Conservation (phyloP, 176 grass and related monocot genomes). For the Chloris gayana region DNA sequence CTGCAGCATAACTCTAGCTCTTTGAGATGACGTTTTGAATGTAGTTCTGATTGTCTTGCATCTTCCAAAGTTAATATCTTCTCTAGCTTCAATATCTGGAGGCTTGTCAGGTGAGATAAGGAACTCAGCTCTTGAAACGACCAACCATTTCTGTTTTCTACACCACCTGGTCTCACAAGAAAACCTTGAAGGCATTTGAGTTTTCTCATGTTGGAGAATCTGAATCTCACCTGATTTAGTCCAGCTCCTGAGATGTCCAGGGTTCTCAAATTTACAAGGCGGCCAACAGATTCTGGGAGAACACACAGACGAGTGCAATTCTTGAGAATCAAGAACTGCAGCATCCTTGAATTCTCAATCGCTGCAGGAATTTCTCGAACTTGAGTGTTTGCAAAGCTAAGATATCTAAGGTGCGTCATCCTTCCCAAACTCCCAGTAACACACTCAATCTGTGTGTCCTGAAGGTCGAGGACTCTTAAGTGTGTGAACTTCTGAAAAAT, state of each 20-base stretch:
- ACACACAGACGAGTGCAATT: conserved; percentile 40
- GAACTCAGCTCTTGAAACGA: conserved; percentile 43
- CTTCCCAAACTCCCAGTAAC: conserved; percentile 45
- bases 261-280: conserved; percentile 53
- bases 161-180: conserved; percentile 27
- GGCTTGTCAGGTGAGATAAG: conserved; percentile 49
- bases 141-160: conserved; percentile 40
- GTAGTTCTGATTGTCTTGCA: conserved; percentile 31
- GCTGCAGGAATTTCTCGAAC: conserved; percentile 49
- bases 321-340: conserved; percentile 61
- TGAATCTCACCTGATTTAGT: conserved; percentile 44
- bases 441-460: conserved; percentile 41
- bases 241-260: conserved; percentile 56
- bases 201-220: conserved; percentile 36
- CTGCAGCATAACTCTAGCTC: conserved; percentile 49
- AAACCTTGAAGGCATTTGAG: conserved; percentile 60
- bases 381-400: conserved; percentile 56
- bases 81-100: conserved; percentile 49
- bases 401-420: conserved; percentile 61
- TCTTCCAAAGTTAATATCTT: conserved; percentile 16
- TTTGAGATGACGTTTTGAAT: conserved; percentile 45
- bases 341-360: conserved; percentile 51
- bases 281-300: conserved; percentile 43
- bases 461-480: conserved; percentile 63
- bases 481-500: conserved; percentile 45